Evolutionary conservation across 2,329 filamentous ascomycete genomes (phyloP).

Genomic region (Talaromyces sp.): DNA sequence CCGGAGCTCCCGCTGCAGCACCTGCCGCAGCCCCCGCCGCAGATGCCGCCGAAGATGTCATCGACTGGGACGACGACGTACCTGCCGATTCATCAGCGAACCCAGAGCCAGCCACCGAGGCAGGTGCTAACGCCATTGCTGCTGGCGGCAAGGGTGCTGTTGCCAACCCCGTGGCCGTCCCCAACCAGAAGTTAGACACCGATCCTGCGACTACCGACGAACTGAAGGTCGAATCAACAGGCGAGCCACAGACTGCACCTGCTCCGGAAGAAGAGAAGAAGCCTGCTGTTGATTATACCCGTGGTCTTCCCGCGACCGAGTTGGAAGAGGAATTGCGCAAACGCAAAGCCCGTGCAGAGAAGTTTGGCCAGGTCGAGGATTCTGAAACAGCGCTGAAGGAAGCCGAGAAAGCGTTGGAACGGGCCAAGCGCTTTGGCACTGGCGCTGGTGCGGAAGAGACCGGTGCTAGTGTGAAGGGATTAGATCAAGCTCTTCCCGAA

Average conservation of each 20-base stretch:
- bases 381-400: conserved; percentile 42
- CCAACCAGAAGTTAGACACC: conserved; percentile 42
- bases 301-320: conserved; percentile 47
- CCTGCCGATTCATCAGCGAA: conserved; percentile 26
- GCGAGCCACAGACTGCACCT: conserved; percentile 20
- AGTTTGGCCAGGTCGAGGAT: conserved; percentile 51
- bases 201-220: conserved; percentile 44
- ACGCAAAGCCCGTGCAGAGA: conserved; percentile 52
- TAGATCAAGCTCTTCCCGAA: conserved; percentile 50
- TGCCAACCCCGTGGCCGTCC: conserved; percentile 42
- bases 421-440: conserved; percentile 52
- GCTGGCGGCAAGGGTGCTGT: conserved; percentile 43
- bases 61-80: conserved; percentile 49
- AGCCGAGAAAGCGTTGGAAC: conserved; percentile 48
- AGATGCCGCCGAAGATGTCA: conserved; percentile 45
- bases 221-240: conserved; percentile 38
- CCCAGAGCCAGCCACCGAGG: conserved; percentile 34
- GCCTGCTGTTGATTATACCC: conserved; percentile 42
- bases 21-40: conserved; percentile 29
- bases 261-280: conserved; percentile 33
- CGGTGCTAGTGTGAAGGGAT: conserved; percentile 36
- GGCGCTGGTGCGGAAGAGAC: conserved; percentile 23
- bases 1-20: conserved; percentile 25
- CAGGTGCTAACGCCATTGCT: conserved; percentile 38
- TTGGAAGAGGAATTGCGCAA: conserved; percentile 51